phyloP scores from a whole-genome alignment of 345 rosid species.

The Combretum micranthum region DNA sequence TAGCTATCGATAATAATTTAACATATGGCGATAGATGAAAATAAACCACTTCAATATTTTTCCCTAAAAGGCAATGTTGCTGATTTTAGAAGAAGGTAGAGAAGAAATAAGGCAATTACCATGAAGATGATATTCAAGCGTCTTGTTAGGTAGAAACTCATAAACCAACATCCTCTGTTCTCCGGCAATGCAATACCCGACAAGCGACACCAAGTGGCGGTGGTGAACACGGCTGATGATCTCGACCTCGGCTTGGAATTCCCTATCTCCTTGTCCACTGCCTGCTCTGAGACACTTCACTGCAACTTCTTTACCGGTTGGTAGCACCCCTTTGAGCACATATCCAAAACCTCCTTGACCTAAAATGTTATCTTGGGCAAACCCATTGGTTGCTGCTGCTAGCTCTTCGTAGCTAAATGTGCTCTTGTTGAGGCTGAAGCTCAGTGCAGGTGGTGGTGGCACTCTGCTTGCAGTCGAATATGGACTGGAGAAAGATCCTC shows the following conservation, averaged over 20 bases:
- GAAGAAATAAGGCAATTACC: too few relatives aligned
- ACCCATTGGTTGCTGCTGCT: slow-evolving; percentile 61
- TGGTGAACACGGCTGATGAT: slow-evolving; percentile 94
- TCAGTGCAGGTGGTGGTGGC: slow-evolving; percentile 29
- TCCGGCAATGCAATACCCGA: slow-evolving; percentile 68
- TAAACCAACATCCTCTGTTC: slow-evolving; percentile 64
- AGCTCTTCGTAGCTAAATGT: slow-evolving; percentile 69
- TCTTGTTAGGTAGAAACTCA: slow-evolving; percentile 69
- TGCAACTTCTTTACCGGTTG: slow-evolving; percentile 68
- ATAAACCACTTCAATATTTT: too few relatives aligned
- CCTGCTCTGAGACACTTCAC: slow-evolving; percentile 82
- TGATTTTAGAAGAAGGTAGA: too few relatives aligned
- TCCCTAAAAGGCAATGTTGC: too few relatives aligned
- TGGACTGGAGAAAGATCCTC: slow-evolving; percentile 27
- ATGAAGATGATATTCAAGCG: slow-evolving; percentile 69
- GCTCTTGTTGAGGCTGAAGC: slow-evolving; percentile 52
- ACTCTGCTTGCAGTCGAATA: slow-evolving; percentile 27
- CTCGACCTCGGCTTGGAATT: slow-evolving; percentile 92
- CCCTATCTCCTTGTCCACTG: slow-evolving; percentile 85
- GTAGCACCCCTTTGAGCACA: slow-evolving; percentile 72
- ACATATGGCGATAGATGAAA: too few relatives aligned
- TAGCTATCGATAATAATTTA: too few relatives aligned
- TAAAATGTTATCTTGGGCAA: slow-evolving; percentile 44
- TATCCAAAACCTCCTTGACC: slow-evolving; percentile 95
- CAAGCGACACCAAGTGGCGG: slow-evolving; percentile 83